These are phyloP conservation scores for Talaromyces islandicus DNA, from an alignment of 2,329 filamentous ascomycete genomes.

Conservation along the genomic window DNA sequence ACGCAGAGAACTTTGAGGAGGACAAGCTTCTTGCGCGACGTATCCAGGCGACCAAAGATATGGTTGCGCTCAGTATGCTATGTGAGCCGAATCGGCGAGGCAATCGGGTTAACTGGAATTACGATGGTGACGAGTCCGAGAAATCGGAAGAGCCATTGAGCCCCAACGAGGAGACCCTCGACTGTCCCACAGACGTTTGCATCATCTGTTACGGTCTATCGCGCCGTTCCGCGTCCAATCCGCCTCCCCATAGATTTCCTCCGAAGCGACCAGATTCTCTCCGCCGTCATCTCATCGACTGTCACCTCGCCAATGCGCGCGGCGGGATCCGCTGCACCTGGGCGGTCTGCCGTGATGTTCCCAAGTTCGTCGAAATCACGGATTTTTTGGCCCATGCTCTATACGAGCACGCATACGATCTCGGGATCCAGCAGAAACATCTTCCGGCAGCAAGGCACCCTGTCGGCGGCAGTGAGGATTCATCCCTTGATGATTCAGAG, in stretches of 20 bases:
- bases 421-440: too few relatives aligned
- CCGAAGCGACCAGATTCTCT: conserved; percentile 18
- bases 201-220: conserved; percentile 23
- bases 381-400: too few relatives aligned
- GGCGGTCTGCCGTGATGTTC: not conserved
- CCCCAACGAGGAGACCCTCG: conserved; percentile 11
- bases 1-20: conserved; percentile 19
- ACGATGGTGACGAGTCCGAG: conserved; percentile 11
- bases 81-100: conserved; percentile 19
- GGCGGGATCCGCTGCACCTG: not conserved
- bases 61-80: conserved; percentile 18
- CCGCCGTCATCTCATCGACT: conserved; percentile 18
- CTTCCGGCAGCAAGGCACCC: too few relatives aligned
- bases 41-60: conserved; percentile 24
- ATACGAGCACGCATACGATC: too few relatives aligned
- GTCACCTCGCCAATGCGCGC: conserved; percentile 12
- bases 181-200: conserved; percentile 18
- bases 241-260: conserved; percentile 19
- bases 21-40: conserved; percentile 19
- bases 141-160: conserved; percentile 13
- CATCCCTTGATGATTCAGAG: too few relatives aligned
- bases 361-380: too few relatives aligned
- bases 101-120: conserved; percentile 19
- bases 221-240: conserved; percentile 16
- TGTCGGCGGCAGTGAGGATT: too few relatives aligned